Evolutionary conservation across 495 filamentous ascomycete species (phyloP), one percentile per base, ranked within the genome.

Genomic region (Penicillium subrubescens): DNA sequence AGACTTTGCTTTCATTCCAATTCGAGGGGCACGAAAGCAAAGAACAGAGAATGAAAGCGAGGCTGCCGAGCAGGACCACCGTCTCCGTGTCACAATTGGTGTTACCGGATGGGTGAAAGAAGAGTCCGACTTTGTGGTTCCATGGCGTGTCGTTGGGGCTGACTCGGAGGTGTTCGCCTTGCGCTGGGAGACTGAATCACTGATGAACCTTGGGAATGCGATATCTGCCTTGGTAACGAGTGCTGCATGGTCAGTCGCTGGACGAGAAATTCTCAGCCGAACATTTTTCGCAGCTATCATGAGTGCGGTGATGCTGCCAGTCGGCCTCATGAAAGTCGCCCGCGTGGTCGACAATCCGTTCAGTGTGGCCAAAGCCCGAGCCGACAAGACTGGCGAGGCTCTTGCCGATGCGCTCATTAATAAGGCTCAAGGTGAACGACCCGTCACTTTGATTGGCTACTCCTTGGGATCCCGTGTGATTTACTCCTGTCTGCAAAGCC

Each of bases 321-420:
- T 92, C 8, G 83, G 84, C 39, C 77, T 99, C 6, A 72, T 97
- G 59, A 93, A 96, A 73, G 83, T 94, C 52, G 87, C 90, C 59
- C 85, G 89, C 35, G 79, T 97, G 27, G 85, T 97, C 34, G 95
- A 97, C 68, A 97, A 96, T 74, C 92, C 92, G 0, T 99, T 96
- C 83, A 91, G 84, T 59, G 83, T 95, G 35, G 92, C 89, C 11
- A 94, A 91, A 73, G 81, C 87, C 33, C 85, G 93, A 54, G 88
- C 91, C 23, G 93, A 97, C 68, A 98, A 97, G 77, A 90, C 92
- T 1, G 95, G 95, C 0, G 77, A 85, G 37, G 87, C 92, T 14
- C 86, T 99, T 0, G 94, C 94, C 5, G 94, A 99, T 72, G 88
- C 92, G 15, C 77, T 99, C 55, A 91, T 95, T 65, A 94, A 90